phyloP scores from a whole-genome alignment of 345 rosid species.

The Passiflora organensis region DNA sequence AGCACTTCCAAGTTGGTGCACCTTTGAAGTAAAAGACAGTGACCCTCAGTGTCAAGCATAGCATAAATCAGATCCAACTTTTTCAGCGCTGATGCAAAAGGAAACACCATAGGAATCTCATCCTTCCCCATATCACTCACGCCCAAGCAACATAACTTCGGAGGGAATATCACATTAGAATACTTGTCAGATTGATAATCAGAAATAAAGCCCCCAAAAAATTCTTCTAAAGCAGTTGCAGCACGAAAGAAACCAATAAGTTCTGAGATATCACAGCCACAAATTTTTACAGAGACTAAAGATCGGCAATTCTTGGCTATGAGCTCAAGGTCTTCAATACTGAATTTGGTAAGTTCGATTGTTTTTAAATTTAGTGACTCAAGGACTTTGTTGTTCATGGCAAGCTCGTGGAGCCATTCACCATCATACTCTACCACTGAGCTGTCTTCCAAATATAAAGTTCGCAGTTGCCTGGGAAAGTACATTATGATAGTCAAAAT shows the following conservation, averaged over 20 bases:
- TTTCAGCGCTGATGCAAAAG: slow-evolving; percentile 65
- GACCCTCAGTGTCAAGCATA: slow-evolving; percentile 76
- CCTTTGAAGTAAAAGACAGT: slow-evolving; percentile 64
- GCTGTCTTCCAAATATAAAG: slow-evolving; percentile 84
- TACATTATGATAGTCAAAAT: slow-evolving; percentile 7
- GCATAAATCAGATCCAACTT: slow-evolving; percentile 88
- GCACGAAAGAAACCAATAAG: slow-evolving; percentile 61
- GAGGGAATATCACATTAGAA: slow-evolving; percentile 48
- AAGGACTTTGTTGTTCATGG: slow-evolving; percentile 58
- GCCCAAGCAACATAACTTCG: slow-evolving; percentile 59
- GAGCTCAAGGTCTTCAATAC: slow-evolving; percentile 59
- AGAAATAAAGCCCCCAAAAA: slow-evolving; percentile 80
- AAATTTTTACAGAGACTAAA: slow-evolving; percentile 66
- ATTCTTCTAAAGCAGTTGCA: slow-evolving; percentile 73
- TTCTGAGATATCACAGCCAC: slow-evolving; percentile 65
- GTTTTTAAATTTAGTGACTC: slow-evolving; percentile 77
- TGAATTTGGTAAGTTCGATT: slow-evolving; percentile 55
- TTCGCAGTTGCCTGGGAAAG: slow-evolving; percentile 57
- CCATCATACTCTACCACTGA: slow-evolving; percentile 60
- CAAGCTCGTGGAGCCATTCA: slow-evolving; percentile 86
- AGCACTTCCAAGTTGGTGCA: slow-evolving; percentile 91
- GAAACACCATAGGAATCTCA: slow-evolving; percentile 73
- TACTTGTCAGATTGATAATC: slow-evolving; percentile 42
- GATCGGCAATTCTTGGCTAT: slow-evolving; percentile 69
- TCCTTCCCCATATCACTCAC: slow-evolving; percentile 61